Conservation (phyloP, 2,329 filamentous ascomycete species). For the Diplodia corticola region DNA sequence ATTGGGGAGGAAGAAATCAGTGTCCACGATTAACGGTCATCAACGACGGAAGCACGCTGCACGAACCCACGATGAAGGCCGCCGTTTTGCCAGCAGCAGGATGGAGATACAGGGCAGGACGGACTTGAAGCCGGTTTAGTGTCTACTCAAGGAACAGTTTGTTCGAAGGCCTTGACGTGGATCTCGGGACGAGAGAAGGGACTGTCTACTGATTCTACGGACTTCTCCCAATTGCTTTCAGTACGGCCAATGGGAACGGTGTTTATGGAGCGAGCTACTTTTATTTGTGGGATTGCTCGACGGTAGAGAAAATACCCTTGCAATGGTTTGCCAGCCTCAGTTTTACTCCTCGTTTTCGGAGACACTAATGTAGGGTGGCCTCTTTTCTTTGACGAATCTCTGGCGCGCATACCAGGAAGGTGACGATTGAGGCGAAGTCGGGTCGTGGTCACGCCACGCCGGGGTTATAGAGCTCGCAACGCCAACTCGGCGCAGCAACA, state of each 20-base stretch:
- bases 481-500: not conserved
- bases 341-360: not conserved
- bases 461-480: not conserved
- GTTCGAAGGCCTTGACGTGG: not conserved
- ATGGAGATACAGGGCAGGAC: not conserved
- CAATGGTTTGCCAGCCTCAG: conserved; percentile 1
- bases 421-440: not conserved
- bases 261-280: not conserved
- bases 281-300: not conserved
- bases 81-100: not conserved
- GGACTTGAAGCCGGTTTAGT: not conserved
- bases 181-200: not conserved
- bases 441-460: not conserved
- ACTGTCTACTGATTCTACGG: not conserved
- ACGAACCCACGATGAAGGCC: conserved; percentile 6
- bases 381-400: not conserved
- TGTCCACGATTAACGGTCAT: conserved; percentile 11
- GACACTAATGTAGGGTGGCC: not conserved
- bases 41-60: not conserved
- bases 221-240: not conserved
- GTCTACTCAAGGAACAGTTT: not conserved
- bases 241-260: conserved; percentile 2
- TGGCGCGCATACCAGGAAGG: not conserved
- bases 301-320: conserved; percentile 12
- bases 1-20: not conserved